Evolutionary conservation across 1,284 basidiomycete genomes (phyloP), one percentile per base, ranked within the genome.

Genomic region (Heterobasidion parviporum): DNA sequence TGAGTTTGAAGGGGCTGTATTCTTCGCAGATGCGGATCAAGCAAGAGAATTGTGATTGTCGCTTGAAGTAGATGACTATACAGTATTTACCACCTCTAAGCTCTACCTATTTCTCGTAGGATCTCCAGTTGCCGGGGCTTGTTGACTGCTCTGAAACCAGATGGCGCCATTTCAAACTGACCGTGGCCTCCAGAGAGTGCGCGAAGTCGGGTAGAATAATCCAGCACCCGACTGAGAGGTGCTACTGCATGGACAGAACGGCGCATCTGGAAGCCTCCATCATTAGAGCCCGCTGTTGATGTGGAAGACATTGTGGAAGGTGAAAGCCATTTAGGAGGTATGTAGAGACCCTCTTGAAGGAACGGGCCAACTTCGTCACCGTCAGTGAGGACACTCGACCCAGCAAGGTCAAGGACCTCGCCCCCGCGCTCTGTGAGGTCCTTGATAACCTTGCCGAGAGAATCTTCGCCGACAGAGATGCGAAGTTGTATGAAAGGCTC

Each of bases 141-240:
- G 41, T 77, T 76, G 2, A 91, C 89, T 57, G 74, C 68, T 63
- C 75, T 80, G 69, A 92, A 94, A 6, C 91, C 92, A 16, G 84
- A 83, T 56, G 80, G 80, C 41, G 73, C 70, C 85, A 91, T 90
- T 64, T 91, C 89, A 63, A 92, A 93, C 18, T 77, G 70, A 6
- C 90, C 92, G 64, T 89, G 83, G 1, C 92, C 92, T 47, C 88
- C 92, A 0, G 89, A 89, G 20, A 94, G 69, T 0, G 92, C 86
- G 15, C 92, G 82, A 52, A 94, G 68, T 32, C 90, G 78, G 53
- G 76, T 85, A 18, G 87, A 87, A 65, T 91, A 94, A 65, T 92
- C 85, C 32, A 94, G 74, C 79, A 93, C 84, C 62, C 79, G 80
- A 60, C 85, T 87, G 26, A 94, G 75, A 4, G 92, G 92, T 8